Percentiles rank a stretch among this genome's conserved stretches.
Conservation (phyloP, 129 eudicot species). For the Flaveria trinervia region DNA sequence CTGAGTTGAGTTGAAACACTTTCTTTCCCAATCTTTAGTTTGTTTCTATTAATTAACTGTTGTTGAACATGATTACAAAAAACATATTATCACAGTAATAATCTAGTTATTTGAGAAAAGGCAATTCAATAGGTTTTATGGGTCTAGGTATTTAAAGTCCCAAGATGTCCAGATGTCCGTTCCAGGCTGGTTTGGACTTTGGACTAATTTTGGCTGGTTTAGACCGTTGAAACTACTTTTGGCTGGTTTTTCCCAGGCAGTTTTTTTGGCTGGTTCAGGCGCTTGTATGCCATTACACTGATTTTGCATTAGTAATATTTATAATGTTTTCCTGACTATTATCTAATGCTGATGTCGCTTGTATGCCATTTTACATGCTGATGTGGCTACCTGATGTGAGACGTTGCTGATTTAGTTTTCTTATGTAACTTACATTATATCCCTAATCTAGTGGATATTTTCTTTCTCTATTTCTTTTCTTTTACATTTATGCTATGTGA, state of each 20-base stretch:
- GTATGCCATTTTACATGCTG: not conserved
- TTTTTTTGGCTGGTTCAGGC: too few relatives aligned
- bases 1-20: not conserved
- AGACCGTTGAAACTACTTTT: too few relatives aligned
- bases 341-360: not conserved
- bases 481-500: not conserved
- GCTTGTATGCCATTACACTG: not conserved
- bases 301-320: too few relatives aligned
- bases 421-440: too few relatives aligned
- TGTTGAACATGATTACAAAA: not conserved
- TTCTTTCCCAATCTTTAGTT: not conserved
- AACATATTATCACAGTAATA: not conserved
- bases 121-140: not conserved
- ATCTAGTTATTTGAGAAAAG: not conserved
- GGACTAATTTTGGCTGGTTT: too few relatives aligned
- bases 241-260: too few relatives aligned
- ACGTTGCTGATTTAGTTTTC: too few relatives aligned
- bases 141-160: too few relatives aligned
- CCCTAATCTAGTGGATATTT: too few relatives aligned
- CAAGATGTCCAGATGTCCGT: too few relatives aligned
- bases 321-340: too few relatives aligned
- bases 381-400: not conserved
- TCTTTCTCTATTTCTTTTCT: not conserved
- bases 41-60: not conserved
- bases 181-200: too few relatives aligned